Evolutionary conservation across 2,329 filamentous ascomycete genomes (phyloP), one percentile per base, ranked within the genome.

Genomic region (Phialocephala sp.): DNA sequence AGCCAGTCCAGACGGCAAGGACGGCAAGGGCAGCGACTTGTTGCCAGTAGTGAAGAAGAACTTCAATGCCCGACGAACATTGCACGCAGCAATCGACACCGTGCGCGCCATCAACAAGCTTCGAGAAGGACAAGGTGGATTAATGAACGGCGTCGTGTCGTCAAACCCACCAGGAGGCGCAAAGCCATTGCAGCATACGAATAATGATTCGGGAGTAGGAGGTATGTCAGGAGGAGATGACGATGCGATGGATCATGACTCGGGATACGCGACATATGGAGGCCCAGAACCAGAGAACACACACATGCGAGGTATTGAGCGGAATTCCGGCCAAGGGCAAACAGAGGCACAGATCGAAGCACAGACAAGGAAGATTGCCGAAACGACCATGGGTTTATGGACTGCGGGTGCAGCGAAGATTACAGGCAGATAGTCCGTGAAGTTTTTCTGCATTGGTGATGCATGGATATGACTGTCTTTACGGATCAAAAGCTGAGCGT

Each of bases 11-110:
- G 83, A 67, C 78, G 68, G 79, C 76, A 66, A 69, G 59, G 72
- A 69, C 58, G 79, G 80, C 67, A 82, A 81, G 76, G 85, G 85
- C 73, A 83, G 85, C 77, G 89, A 91, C 79, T 79, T 91, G 69
- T 79, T 91, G 67, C 88, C 88, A 9, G 87, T 86, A 8, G 87
- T 91, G 76, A 89, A 90, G 83, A 90, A 90, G 84, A 91, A 91
- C 80, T 91, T 91, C 80, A 91, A 91, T 73, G 88, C 88, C 50
- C 82, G 88, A 64, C 82, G 88, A 73, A 91, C 88, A 35, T 80
- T 91, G 59, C 88, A 91, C 73, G 88, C 89, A 37, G 88, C 89
- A 63, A 91, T 91, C 75, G 88, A 91, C 75, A 91, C 88, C 1
- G 87, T 91, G 57, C 83, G 89, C 58, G 88, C 88, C 39, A 91